Base-by-base conservation (phyloP, 2,329 filamentous ascomycete species). In the Colletotrichum spaethianum region DNA sequence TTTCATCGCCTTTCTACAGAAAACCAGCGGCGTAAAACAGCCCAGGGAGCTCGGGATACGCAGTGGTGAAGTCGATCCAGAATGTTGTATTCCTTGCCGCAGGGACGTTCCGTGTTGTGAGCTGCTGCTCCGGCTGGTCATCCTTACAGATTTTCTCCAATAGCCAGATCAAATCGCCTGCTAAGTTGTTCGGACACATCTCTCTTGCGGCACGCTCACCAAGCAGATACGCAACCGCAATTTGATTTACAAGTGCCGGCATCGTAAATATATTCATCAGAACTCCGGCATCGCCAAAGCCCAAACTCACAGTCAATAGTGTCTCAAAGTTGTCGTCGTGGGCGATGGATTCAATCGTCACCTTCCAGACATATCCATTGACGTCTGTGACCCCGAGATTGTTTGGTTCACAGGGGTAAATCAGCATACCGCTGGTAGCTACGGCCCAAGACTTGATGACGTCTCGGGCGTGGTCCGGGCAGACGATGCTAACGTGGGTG, bases 351-450 rank as follows among this genome's bases (percentile, higher is more conserved):
- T 81, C 79, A 48, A 87, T 77, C 14, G 79, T 77, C 1, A 88
- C 78, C 23, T 76, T 74, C 23, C 80, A 80, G 5, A 80, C 14
- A 0, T 67, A 23, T 23, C 80, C 78, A 59, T 79, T 82, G 0
- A 78, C 78, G 0, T 83, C 83, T 52, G 85, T 83, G 6, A 89
- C 80, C 0, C 82, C 84, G 52, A 89, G 83, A 0, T 83, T 82
- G 20, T 85, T 82, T 4, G 74, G 76, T 52, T 80, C 81, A 0
- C 78, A 79, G 0, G 73, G 67, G 18, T 79, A 75, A 0, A 73
- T 46, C 36, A 69, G 63, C 76, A 83, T 81, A 12, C 82, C 83
- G 31, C 59, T 48, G 2, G 78, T 74, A 0, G 81, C 75, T 1
- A 75, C 73, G 0, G 83, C 83, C 87, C 87, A 88, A 28, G 78